Conservation (phyloP, 129 eudicot genomes). For the Flaveria sonorensis region DNA sequence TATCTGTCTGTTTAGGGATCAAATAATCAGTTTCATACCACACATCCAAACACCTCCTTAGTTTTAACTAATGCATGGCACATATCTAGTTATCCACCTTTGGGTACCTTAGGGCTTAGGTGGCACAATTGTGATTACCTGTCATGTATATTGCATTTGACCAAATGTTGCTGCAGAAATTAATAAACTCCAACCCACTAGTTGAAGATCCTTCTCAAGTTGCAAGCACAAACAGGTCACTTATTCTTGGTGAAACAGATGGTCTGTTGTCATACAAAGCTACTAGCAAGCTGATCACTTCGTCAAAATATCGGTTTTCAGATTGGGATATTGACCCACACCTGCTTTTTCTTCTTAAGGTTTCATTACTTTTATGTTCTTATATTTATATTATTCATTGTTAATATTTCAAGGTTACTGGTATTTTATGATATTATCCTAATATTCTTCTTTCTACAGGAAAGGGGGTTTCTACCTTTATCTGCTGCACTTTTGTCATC, state of each 20-base stretch:
- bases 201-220: constrained; percentile 91
- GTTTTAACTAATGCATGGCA: background rate
- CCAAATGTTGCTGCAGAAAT: constrained; percentile 65
- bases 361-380: constrained; percentile 13
- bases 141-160: constrained; percentile 35
- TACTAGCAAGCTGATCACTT: constrained; percentile 66
- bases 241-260: constrained; percentile 60
- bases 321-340: constrained; percentile 67
- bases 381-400: constrained; percentile 2
- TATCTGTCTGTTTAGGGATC: background rate
- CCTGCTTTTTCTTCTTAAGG: constrained; percentile 89
- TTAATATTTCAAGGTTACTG: constrained; percentile 5
- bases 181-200: constrained; percentile 59
- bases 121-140: constrained; percentile 16
- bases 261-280: constrained; percentile 66
- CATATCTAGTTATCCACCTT: constrained; percentile 18
- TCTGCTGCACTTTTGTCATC: constrained; percentile 91
- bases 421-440: constrained; percentile 15
- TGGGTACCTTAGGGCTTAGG: background rate
- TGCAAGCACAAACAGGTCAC: constrained; percentile 60
- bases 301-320: constrained; percentile 63
- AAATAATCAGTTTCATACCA: background rate
- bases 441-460: constrained; percentile 42
- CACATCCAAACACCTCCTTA: background rate
- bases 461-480: constrained; percentile 93